Base-by-base conservation (phyloP, 2,329 filamentous ascomycete species). In the Exophiala sideris region DNA sequence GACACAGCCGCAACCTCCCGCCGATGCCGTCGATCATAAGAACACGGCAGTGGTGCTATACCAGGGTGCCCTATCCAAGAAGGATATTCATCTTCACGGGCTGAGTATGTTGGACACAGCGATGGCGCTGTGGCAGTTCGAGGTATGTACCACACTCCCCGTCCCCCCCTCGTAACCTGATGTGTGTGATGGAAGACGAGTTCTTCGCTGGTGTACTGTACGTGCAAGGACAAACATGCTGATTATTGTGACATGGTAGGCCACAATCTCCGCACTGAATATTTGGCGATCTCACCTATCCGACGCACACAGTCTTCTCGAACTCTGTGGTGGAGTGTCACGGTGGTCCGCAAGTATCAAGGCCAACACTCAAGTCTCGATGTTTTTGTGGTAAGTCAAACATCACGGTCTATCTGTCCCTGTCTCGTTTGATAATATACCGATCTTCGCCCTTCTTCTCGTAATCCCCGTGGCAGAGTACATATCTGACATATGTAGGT, bases 31-130 rank as follows among this genome's bases (percentile, higher is more conserved):
- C 10, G 38, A 44, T 6, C 50, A 57, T 33, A 50, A 53, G 34
- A 49, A 49, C 20, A 41, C 41, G 21, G 45, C 54, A 5, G 21
- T 53, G 41, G 35, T 33, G 4, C 38, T 57, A 5, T 57, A 57
- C 20, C 50, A 45, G 12, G 21, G 32, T 6, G 54, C 50, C 1
- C 24, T 53, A 20, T 18, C 45, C 6, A 41, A 34, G 38, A 42
- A 21, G 9, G 36, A 42, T 18, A n/a, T 20, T 12, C 24, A 41
- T 12, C 11, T 34, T 8, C 7, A 34, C 6, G 29, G 38, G n/a
- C 20, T 50, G 36, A 35, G 20, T 42, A 6, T 50, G n/a, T 21
- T 50, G 3, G 48, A 50, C 29, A 50, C 48, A 10, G n/a, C 39
- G 2, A 20, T 50, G 39, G 38, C 38, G 10, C 24, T 50, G 8